Evolutionary conservation across 768 basidiomycete species (phyloP).

Genomic region (Exidia glandulosa): DNA sequence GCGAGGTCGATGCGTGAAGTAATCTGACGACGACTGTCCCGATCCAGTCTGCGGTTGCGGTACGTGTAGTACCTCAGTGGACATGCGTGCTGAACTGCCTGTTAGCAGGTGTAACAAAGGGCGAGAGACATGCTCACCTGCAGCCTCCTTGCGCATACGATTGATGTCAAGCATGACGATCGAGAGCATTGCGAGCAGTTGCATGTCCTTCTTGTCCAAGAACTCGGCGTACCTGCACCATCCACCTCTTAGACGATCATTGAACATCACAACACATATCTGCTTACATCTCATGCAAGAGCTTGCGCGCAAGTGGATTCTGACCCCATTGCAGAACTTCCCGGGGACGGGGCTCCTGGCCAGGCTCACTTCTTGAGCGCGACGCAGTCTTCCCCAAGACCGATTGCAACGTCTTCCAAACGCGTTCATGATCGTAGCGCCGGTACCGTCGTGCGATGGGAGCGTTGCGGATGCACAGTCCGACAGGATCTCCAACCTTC

Average conservation of each 20-base stretch:
- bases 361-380: neutral
- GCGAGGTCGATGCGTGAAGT: neutral
- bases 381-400: slow-evolving; percentile 26
- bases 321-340: slow-evolving; percentile 6
- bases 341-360: neutral
- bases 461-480: slow-evolving; percentile 51
- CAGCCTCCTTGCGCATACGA: slow-evolving; percentile 4
- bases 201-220: slow-evolving; percentile 48
- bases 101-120: too few relatives aligned
- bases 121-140: neutral
- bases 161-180: slow-evolving; percentile 48
- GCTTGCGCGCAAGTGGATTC: slow-evolving; percentile 8
- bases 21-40: neutral
- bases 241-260: neutral
- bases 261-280: neutral
- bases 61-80: too few relatives aligned
- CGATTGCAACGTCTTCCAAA: slow-evolving; percentile 46
- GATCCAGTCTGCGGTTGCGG: too few relatives aligned
- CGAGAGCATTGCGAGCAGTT: slow-evolving; percentile 73
- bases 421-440: slow-evolving; percentile 58
- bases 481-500: slow-evolving; percentile 29
- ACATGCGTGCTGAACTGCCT: too few relatives aligned
- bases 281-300: slow-evolving; percentile 13
- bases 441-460: slow-evolving; percentile 45
- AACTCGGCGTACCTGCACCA: slow-evolving; percentile 32